These are phyloP conservation scores for Udeniomyces megalosporus DNA, from an alignment of 768 basidiomycete genomes.

Conservation along the genomic window DNA sequence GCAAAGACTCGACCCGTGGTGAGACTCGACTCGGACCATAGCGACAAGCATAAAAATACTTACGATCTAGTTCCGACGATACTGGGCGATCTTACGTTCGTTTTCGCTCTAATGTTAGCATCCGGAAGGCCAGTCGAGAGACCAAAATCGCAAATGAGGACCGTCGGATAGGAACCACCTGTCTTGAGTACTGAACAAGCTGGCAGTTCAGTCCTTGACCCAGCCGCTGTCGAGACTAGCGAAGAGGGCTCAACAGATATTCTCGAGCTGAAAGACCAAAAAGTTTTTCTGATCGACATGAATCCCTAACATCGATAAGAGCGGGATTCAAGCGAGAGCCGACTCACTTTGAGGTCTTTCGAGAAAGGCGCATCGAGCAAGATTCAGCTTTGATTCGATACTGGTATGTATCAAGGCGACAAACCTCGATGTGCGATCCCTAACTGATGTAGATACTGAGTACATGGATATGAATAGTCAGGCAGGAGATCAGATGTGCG, in stretches of 20 bases:
- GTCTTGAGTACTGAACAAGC: background rate
- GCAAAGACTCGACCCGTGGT: too few species aligned
- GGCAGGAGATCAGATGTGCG: background rate
- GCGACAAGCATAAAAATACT: background rate
- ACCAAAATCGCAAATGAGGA: slow-evolving; percentile 15
- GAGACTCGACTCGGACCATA: too few species aligned
- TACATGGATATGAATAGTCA: background rate
- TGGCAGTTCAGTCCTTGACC: too few species aligned
- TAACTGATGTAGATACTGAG: slow-evolving; percentile 5
- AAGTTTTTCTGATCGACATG: too few species aligned
- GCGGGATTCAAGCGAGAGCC: too few species aligned
- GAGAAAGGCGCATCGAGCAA: too few species aligned
- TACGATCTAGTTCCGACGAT: background rate
- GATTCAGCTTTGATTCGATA: background rate
- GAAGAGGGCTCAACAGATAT: background rate
- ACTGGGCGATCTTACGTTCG: background rate
- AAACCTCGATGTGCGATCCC: slow-evolving; percentile 8
- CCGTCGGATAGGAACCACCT: slow-evolving; percentile 6
- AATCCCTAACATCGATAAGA: too few species aligned
- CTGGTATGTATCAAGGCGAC: background rate
- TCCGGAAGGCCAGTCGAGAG: background rate
- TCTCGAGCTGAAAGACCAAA: background rate
- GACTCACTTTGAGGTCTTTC: slow-evolving; percentile 12
- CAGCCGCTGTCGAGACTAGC: too few species aligned
- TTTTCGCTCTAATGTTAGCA: background rate